These are phyloP conservation scores for Pachysolen tannophilus DNA, from an alignment of 805 yeast species.

Conservation along the genomic window DNA sequence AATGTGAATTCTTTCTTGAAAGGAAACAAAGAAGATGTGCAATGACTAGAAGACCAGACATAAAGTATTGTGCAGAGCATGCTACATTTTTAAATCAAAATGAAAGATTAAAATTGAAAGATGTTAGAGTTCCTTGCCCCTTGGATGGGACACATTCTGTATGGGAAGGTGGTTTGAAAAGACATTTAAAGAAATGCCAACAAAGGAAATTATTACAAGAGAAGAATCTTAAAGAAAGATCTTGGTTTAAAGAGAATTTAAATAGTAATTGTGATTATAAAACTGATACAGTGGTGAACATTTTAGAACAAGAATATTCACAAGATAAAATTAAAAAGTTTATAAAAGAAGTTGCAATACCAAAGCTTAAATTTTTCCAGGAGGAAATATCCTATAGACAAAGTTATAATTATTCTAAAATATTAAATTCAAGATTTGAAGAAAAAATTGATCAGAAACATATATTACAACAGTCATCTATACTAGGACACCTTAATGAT, in stretches of 20 bases:
- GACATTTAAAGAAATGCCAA: constrained; percentile 59
- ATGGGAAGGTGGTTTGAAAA: constrained; percentile 47
- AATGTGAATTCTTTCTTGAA: constrained; percentile 41
- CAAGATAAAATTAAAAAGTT: constrained; percentile 16
- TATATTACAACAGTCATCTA: constrained; percentile 73
- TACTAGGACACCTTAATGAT: constrained; percentile 57
- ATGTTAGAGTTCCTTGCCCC: constrained; percentile 61
- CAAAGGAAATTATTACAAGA: constrained; percentile 22
- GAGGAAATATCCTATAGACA: constrained; percentile 11
- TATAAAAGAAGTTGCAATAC: constrained; percentile 10
- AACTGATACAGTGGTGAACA: not conserved
- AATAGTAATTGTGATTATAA: constrained; percentile 27
- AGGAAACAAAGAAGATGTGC: constrained; percentile 52
- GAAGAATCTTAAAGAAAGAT: no score
- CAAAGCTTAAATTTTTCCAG: constrained; percentile 10
- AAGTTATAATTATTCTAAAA: constrained; percentile 12
- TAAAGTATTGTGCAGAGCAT: constrained; percentile 59
- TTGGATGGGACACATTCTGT: constrained; percentile 69
- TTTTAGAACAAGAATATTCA: constrained; percentile 9
- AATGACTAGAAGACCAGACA: constrained; percentile 44
- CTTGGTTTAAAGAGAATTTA: constrained; percentile 43
- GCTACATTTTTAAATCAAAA: constrained; percentile 19
- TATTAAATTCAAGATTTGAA: constrained; percentile 34
- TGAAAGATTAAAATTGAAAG: constrained; percentile 8
- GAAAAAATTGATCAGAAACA: constrained; percentile 61